These are phyloP conservation scores for Hyphodiscus hymeniophilus DNA, from an alignment of 495 filamentous ascomycete genomes.

Conservation along the genomic window DNA sequence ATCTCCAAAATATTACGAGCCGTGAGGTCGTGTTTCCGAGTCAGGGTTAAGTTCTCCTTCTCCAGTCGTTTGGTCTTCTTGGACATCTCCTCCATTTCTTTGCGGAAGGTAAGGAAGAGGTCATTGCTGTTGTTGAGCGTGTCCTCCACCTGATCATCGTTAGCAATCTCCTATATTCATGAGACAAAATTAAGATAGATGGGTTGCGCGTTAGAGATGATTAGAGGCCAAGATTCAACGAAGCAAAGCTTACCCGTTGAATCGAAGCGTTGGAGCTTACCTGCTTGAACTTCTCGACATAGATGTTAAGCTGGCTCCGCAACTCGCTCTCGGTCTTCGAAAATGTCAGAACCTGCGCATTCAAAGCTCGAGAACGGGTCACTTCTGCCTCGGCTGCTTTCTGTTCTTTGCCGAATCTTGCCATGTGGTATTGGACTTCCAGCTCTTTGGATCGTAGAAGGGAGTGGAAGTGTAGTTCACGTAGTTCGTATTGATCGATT, in stretches of 20 bases:
- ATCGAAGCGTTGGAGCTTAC: slow-evolving; percentile 45
- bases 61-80: slow-evolving; percentile 98
- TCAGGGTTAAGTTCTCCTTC: slow-evolving; percentile 88
- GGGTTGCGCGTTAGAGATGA: too few species aligned
- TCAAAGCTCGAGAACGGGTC: slow-evolving; percentile 70
- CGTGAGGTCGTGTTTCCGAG: slow-evolving; percentile 86
- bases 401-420: slow-evolving; percentile 79
- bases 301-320: slow-evolving; percentile 92
- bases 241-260: too few species aligned
- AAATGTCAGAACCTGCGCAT: slow-evolving; percentile 88
- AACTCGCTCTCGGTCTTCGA: slow-evolving; percentile 93
- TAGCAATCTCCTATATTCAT: too few species aligned
- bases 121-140: slow-evolving; percentile 98
- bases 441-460: slow-evolving; percentile 88
- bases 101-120: slow-evolving; percentile 93
- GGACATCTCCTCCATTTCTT: slow-evolving; percentile 99
- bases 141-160: slow-evolving; percentile 74
- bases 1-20: slow-evolving; percentile 95
- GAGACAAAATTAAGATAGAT: too few species aligned
- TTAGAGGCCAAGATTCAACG: not conserved
- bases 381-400: slow-evolving; percentile 77
- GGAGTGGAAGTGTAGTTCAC: slow-evolving; percentile 84
- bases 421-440: slow-evolving; percentile 87
- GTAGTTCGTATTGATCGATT: slow-evolving; percentile 89
- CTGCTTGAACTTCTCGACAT: slow-evolving; percentile 99